Base-by-base conservation (phyloP, 345 rosid genomes). In the Dimocarpus longan region DNA sequence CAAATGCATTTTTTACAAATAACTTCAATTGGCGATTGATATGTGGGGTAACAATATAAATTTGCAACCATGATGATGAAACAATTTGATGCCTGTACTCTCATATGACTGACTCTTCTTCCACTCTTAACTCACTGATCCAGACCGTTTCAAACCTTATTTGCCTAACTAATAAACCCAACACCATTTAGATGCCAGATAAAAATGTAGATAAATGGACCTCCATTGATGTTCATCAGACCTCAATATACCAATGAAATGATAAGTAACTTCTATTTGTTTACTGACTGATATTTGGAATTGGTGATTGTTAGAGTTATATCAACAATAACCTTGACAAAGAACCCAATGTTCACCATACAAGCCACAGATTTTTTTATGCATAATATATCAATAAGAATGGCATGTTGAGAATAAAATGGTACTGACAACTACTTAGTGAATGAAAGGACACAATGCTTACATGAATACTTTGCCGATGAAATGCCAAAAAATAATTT, bases 381-480 rank as follows among this genome's bases (percentile, higher is more conserved):
- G 46, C 67, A 73, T 9, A 79, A 73, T 10, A 79, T 60, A 78
- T 32, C 21, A 26, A 32, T 26, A 5, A 11, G n/a, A 18, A 66
- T 11, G 37, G 68, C 46, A 19, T 9, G 19, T 57, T 26, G 19
- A 18, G 66, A 18, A 59, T 39, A 59, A 24, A 56, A 50, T 56
- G 13, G 68, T 68, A 24, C 46, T 72, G 32, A 66, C 26, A 50
- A 67, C 26, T 13, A 76, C 44, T 10, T 24, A 73, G 74, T 62
- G 44, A 37, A 75, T 65, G 77, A 81, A 15, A 66, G 63, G 60
- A 19, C 77, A 43, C 19, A 62, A 76, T 80, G 84, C 99, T 91
- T 87, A 94, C 99, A 82, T 86, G 83, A 82, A 94, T 78, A 87
- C 88, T 94, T 88, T 96, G 98, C 80, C 91, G 92, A 85, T 94